Percentiles rank a stretch among this genome's conserved stretches.
phyloP scores from a whole-genome alignment of 352 stramenopile species.

The Pythium brachiatum region DNA sequence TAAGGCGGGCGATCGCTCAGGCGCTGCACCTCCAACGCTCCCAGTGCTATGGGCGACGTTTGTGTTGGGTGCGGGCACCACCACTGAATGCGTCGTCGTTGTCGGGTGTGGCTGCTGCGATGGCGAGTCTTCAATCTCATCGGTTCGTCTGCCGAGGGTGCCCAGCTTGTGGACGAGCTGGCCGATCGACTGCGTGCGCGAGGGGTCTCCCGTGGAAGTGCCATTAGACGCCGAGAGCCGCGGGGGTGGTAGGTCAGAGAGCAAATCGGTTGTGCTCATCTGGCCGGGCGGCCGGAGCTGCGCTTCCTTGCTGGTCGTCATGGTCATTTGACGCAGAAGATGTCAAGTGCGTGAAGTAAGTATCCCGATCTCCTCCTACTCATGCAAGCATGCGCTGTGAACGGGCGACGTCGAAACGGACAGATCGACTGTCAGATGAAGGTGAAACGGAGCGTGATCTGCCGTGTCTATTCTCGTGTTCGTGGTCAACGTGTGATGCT shows the following conservation, averaged over 20 bases:
- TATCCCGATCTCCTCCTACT: neutral
- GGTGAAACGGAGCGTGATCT: neutral
- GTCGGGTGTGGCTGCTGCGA: neutral
- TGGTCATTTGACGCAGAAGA: neutral
- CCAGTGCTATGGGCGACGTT: neutral
- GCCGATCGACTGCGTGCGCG: conserved; percentile 17
- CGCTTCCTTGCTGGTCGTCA: conserved; percentile 7
- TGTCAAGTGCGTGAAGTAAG: neutral
- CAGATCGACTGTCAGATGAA: neutral
- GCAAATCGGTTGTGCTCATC: conserved; percentile 18
- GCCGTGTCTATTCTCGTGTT: neutral
- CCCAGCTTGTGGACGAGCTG: conserved; percentile 9
- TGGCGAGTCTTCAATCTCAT: neutral
- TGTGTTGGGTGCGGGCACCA: neutral
- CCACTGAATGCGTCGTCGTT: neutral
- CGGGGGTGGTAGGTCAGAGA: neutral
- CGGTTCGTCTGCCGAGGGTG: neutral
- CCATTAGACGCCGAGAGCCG: neutral
- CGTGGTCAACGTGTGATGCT: neutral
- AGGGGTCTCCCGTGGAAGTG: neutral
- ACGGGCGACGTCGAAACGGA: neutral
- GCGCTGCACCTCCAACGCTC: neutral
- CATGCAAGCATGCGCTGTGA: neutral
- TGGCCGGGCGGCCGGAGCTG: conserved; percentile 16
- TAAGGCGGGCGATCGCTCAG: neutral